Evolutionary conservation across 2,329 filamentous ascomycete species (phyloP).

Genomic region (Chaetomium strumarium): DNA sequence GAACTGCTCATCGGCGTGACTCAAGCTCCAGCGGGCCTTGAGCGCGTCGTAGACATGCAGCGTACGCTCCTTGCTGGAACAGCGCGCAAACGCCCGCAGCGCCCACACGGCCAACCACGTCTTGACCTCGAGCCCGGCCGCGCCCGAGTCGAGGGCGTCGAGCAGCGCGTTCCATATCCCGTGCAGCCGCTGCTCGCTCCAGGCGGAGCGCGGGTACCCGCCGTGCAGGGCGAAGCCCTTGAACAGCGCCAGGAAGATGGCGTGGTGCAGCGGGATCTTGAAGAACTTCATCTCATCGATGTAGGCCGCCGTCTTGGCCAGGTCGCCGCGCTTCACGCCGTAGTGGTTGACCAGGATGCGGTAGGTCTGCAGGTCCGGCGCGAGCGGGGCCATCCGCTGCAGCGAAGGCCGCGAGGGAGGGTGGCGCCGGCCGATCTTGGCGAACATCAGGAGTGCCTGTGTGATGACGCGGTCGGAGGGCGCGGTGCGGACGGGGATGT

Average conservation of each 20-base stretch:
- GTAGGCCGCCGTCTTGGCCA: slow-evolving; percentile 63
- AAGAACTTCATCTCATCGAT: slow-evolving; percentile 75
- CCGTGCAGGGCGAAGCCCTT: slow-evolving; percentile 76
- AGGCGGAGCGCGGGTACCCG: slow-evolving; percentile 55
- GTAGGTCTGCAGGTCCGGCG: slow-evolving; percentile 74
- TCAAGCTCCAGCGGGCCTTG: slow-evolving; percentile 42
- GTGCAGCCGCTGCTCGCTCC: slow-evolving; percentile 65
- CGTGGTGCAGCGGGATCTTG: slow-evolving; percentile 62
- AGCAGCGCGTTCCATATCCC: slow-evolving; percentile 62
- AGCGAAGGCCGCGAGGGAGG: slow-evolving; percentile 46
- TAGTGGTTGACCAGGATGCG: slow-evolving; percentile 73
- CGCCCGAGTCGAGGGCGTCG: slow-evolving; percentile 42
- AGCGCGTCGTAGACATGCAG: slow-evolving; percentile 49
- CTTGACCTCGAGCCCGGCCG: slow-evolving; percentile 46
- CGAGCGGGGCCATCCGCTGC: slow-evolving; percentile 60
- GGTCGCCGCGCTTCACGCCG: slow-evolving; percentile 60
- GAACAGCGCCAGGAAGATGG: slow-evolving; percentile 75
- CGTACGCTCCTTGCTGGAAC: slow-evolving; percentile 42
- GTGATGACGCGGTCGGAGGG: slow-evolving; percentile 45
- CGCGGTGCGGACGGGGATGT: slow-evolving; percentile 41
- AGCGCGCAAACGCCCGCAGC: slow-evolving; percentile 58
- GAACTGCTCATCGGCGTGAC: slow-evolving; percentile 37
- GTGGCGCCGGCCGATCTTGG: slow-evolving; percentile 47
- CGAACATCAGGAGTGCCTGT: slow-evolving; percentile 52
- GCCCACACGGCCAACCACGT: slow-evolving; percentile 57